Evolutionary conservation across 176 grass and related monocot species (phyloP), one percentile per base, ranked within the genome.

Genomic region (Oryza rufipogon): DNA sequence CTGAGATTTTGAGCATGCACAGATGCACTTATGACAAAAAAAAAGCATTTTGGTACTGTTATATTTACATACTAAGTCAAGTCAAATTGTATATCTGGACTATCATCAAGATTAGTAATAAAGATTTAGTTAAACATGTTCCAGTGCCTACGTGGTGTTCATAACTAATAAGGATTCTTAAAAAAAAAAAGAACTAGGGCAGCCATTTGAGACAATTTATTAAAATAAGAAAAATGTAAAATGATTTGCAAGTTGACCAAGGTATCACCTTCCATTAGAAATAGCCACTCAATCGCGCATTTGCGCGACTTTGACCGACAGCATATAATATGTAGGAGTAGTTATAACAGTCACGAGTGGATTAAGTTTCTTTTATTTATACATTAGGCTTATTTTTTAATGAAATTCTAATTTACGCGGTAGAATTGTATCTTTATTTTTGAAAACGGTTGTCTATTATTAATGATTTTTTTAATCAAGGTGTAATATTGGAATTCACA

Each of bases 1-100:
- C 58, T 63, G 58, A 1, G 58, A 63, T 63, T 63, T 70, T 82
- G 64, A 82, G 26, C 38, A 76, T 81, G 72, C 25, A 74, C 64
- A 47, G 49, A 32, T 64, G 54, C 25, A 74, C 64, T 64, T 68
- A 32, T 64, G 54, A 64, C 52, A 28, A 80, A 66, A 11, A 39
- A 66, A 11, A 56, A 67, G 9, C 44, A 84, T 58, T 56, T 32
- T 70, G 15, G 16, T 67, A 58, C 20, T 22, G 70, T 80, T 78
- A 41, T 19, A 70, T 77, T 86, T 67, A 38, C 44, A 66, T 65
- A 66, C 51, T 70, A 20, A 65, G 14, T 66, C 69, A 51, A 66
- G 22, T n/a, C 61, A 54, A 41, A 28, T 41, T 80, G 20, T 52
- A 51, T 60, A 41, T 71, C 20, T 7, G 11, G 60, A 58, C 6